phyloP scores from a whole-genome alignment of 2,329 filamentous ascomycete species.

The Chrysosporium keratinophilum region DNA sequence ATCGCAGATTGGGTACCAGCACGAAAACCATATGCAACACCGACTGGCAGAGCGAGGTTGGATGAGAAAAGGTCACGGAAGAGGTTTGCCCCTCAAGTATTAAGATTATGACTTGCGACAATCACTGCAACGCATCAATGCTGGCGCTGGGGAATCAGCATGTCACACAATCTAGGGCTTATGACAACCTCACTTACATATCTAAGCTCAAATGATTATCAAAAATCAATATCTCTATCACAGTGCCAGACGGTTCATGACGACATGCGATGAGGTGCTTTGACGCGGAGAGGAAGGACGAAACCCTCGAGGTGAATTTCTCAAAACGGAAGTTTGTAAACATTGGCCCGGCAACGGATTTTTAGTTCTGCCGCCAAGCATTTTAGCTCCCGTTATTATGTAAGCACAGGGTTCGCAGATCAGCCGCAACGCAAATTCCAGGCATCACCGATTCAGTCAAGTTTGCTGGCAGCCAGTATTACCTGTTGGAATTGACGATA shows the following conservation, averaged over 20 bases:
- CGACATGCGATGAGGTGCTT: not conserved
- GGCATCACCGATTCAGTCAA: too few species aligned
- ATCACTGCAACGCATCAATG: not conserved
- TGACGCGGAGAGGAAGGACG: not conserved
- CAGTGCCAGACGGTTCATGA: not conserved
- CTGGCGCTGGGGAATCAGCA: not conserved
- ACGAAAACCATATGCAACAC: slow-evolving; percentile 3
- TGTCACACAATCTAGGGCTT: not conserved
- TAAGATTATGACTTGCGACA: not conserved
- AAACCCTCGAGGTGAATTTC: slow-evolving; percentile 8
- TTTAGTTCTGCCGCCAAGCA: slow-evolving; percentile 6
- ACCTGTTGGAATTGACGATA: too few species aligned
- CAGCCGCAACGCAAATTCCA: not conserved
- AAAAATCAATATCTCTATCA: not conserved
- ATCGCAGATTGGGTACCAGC: not conserved
- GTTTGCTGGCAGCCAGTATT: too few species aligned
- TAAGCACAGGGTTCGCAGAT: not conserved
- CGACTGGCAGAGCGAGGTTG: not conserved
- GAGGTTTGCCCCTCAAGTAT: not conserved
- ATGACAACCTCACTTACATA: not conserved
- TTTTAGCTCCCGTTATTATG: slow-evolving; percentile 10
- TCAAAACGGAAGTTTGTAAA: slow-evolving; percentile 16
- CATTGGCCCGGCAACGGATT: slow-evolving; percentile 16
- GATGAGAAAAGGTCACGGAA: not conserved
- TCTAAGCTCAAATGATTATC: not conserved